Conservation (phyloP, 1,139 yeast genomes). For the Fermentozyma sake region DNA sequence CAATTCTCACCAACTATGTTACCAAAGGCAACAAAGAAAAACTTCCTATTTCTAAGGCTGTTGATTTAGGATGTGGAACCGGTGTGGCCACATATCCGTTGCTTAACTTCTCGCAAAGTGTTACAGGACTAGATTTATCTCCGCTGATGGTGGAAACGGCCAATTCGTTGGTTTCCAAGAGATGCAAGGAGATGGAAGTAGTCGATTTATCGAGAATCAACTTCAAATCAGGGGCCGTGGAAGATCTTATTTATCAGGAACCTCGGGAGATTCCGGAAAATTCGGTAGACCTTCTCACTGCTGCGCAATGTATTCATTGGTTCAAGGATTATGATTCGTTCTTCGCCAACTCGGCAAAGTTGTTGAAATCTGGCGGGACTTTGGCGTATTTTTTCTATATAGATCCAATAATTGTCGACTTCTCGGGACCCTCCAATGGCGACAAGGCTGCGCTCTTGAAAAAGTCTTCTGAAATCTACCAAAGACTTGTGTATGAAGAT, state of each 20-base stretch:
- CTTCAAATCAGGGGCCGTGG: conserved; percentile 35
- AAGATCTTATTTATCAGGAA: conserved; percentile 20
- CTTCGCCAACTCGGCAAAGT: conserved; percentile 23
- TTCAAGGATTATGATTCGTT: conserved; percentile 32
- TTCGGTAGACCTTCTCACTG: conserved; percentile 35
- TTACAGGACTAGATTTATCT: conserved; percentile 34
- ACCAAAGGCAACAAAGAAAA: conserved; percentile 9
- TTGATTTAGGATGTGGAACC: conserved; percentile 41
- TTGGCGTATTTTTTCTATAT: conserved; percentile 43
- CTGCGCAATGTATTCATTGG: conserved; percentile 48
- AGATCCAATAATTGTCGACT: conserved; percentile 35
- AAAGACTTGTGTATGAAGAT: conserved; percentile 34
- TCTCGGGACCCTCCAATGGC: conserved; percentile 16
- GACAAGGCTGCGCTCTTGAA: conserved; percentile 16
- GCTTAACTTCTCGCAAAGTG: conserved; percentile 25
- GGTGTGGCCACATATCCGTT: conserved; percentile 39
- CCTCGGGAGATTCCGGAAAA: conserved; percentile 14
- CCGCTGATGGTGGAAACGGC: conserved; percentile 34
- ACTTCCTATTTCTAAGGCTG: conserved; percentile 18
- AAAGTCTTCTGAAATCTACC: conserved; percentile 23
- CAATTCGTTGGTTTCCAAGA: conserved; percentile 17
- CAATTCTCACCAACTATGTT: conserved; percentile 19
- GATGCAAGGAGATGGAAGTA: conserved; percentile 24
- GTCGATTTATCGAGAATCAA: conserved; percentile 20
- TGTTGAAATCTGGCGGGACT: conserved; percentile 33